A percentile compares a stretch with the other conserved stretches of the same genome.
These are phyloP conservation scores for Pachyrhizus erosus DNA, from an alignment of 306 rosid species.

Conservation along the genomic window DNA sequence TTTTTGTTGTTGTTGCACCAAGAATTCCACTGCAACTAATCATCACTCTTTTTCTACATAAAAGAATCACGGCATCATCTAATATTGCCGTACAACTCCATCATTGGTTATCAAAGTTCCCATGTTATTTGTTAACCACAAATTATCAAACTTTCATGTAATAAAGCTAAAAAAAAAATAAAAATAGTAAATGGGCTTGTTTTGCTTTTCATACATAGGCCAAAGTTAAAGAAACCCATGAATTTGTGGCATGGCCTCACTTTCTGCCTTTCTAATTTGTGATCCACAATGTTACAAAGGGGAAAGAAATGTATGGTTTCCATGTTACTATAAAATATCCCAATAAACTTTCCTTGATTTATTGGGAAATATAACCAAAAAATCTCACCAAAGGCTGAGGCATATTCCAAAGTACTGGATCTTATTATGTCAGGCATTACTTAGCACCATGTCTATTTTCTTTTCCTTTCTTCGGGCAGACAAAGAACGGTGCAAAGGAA, in stretches of 20 bases:
- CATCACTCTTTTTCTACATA: constrained; percentile 18
- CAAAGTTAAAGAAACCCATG: constrained; percentile 37
- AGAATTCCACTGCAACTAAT: constrained; percentile 30
- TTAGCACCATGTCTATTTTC: constrained; percentile 49
- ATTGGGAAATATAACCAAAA: constrained; percentile 31
- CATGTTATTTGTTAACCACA: constrained; percentile 26
- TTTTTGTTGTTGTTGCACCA: constrained; percentile 44
- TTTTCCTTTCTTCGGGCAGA: constrained; percentile 58
- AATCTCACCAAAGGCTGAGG: constrained; percentile 36
- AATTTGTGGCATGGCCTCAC: constrained; percentile 37
- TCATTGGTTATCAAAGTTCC: constrained; percentile 40
- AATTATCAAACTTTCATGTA: neutral
- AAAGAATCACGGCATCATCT: constrained; percentile 9
- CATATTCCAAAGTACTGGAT: constrained; percentile 48
- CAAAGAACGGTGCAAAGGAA: constrained; percentile 55
- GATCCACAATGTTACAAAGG: constrained; percentile 18
- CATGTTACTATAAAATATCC: constrained; percentile 8
- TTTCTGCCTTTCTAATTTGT: constrained; percentile 32
- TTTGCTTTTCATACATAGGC: constrained; percentile 35
- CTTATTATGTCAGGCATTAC: constrained; percentile 51
- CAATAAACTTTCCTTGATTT: constrained; percentile 38
- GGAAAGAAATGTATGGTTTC: constrained; percentile 16
- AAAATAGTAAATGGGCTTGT: constrained; percentile 8
- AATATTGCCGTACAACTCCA: constrained; percentile 37
- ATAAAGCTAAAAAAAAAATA: neutral